A percentile compares a stretch with the other conserved stretches of the same genome.
Evolutionary conservation across 306 rosid genomes (phyloP).

Genomic region (Elaeagnus macrophylla): DNA sequence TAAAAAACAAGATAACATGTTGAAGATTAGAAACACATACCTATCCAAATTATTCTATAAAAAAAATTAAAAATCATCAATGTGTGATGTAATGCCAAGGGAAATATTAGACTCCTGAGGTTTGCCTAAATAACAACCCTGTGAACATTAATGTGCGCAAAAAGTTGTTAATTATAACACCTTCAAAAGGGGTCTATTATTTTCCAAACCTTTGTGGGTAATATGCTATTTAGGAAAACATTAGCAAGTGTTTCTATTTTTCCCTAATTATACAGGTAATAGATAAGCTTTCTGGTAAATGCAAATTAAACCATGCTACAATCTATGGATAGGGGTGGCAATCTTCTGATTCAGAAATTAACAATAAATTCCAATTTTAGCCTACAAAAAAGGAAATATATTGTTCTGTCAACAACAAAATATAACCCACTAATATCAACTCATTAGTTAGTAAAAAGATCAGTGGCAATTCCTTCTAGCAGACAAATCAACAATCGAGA

Average conservation of each 20-base stretch:
- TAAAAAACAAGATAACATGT: neutral
- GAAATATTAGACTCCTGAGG: neutral
- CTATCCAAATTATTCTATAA: neutral
- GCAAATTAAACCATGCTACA: slow-evolving; percentile 2
- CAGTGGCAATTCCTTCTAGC: too few species aligned
- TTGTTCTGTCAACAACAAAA: too few species aligned
- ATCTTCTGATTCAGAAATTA: slow-evolving; percentile 8
- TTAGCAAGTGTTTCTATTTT: too few species aligned
- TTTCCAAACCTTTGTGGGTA: too few species aligned
- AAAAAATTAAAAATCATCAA: neutral
- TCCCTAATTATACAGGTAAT: neutral
- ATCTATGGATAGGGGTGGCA: slow-evolving; percentile 8
- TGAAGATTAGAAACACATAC: neutral
- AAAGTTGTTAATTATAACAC: too few species aligned
- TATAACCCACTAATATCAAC: too few species aligned
- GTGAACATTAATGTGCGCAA: too few species aligned
- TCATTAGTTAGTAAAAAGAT: too few species aligned
- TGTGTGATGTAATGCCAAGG: neutral
- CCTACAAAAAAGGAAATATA: neutral
- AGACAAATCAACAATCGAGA: too few species aligned
- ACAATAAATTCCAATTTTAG: slow-evolving; percentile 7
- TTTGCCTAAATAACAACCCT: too few species aligned
- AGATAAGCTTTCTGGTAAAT: neutral
- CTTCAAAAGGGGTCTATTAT: too few species aligned
- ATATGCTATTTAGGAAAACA: too few species aligned